Conservation (phyloP, 2,329 filamentous ascomycete genomes). For the Shiraia bambusicola region DNA sequence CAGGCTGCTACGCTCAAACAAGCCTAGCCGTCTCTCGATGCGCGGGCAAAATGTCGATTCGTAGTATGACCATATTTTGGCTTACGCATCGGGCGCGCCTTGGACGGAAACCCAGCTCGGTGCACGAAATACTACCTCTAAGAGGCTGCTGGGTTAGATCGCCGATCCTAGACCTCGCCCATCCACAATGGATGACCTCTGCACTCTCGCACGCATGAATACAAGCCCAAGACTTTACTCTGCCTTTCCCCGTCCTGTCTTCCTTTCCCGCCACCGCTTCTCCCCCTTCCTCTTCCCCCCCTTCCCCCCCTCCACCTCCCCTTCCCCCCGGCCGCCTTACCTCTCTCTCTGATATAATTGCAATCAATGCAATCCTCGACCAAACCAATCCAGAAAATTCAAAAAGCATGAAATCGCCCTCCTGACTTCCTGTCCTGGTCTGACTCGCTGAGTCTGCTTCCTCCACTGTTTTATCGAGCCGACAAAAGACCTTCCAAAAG, state of each 20-base stretch:
- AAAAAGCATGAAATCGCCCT: too few species aligned
- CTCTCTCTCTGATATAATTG: not conserved
- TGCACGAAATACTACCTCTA: slow-evolving; percentile 19
- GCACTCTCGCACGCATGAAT: slow-evolving; percentile 9
- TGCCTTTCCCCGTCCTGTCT: slow-evolving; percentile 7
- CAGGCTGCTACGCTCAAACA: too few species aligned
- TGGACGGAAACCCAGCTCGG: slow-evolving; percentile 5
- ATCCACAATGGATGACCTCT: slow-evolving; percentile 24
- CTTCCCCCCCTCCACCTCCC: slow-evolving; percentile 6
- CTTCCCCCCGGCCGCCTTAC: not conserved
- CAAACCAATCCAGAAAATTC: too few species aligned
- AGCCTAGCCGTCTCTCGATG: slow-evolving; percentile 1
- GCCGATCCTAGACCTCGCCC: slow-evolving; percentile 19
- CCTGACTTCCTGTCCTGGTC: slow-evolving; percentile 4
- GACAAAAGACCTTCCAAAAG: too few species aligned
- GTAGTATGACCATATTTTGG: slow-evolving; percentile 6
- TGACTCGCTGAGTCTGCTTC: slow-evolving; percentile 6
- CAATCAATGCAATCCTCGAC: slow-evolving; percentile 1
- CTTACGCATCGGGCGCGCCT: slow-evolving; percentile 21
- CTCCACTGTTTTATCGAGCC: slow-evolving; percentile 11
- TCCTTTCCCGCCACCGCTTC: too few species aligned
- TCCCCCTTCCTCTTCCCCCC: not conserved
- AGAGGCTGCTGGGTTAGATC: slow-evolving; percentile 11
- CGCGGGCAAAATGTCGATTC: slow-evolving; percentile 8
- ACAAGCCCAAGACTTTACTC: slow-evolving; percentile 6